Evolutionary conservation across 1,284 basidiomycete genomes (phyloP).

Genomic region (Microstroma glucosiphilum): DNA sequence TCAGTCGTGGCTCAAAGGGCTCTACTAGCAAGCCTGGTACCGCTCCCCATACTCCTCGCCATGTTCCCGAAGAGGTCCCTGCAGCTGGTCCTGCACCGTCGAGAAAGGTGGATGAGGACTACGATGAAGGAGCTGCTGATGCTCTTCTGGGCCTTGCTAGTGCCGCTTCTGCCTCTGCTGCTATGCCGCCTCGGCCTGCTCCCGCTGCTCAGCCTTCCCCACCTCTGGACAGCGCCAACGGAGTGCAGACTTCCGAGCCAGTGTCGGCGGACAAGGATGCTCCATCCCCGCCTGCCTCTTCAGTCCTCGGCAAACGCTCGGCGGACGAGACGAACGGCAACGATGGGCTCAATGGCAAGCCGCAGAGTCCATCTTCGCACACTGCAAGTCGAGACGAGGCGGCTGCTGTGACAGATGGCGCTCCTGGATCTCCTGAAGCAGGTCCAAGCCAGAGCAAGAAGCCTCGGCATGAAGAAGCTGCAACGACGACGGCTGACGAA

Average conservation of each 20-base stretch:
- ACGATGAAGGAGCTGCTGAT: conserved; percentile 47
- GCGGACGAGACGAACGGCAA: neutral
- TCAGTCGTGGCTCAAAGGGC: too few relatives aligned
- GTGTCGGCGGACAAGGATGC: neutral
- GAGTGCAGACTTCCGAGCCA: neutral
- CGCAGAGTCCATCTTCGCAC: too few relatives aligned
- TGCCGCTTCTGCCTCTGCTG: conserved; percentile 28
- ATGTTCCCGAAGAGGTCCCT: neutral
- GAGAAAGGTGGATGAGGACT: conserved; percentile 44
- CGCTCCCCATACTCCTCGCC: conserved; percentile 7
- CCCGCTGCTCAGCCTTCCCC: neutral
- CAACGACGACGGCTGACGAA: too few relatives aligned
- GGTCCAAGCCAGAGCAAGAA: too few relatives aligned
- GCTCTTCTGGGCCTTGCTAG: conserved; percentile 49
- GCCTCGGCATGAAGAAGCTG: too few relatives aligned
- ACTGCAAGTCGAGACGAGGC: too few relatives aligned
- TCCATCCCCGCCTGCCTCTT: conserved; percentile 1
- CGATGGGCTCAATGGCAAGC: too few relatives aligned
- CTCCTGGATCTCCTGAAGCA: too few relatives aligned
- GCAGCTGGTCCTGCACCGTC: conserved; percentile 10
- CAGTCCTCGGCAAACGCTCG: neutral
- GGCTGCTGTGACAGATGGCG: too few relatives aligned
- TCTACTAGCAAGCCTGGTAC: conserved; percentile 2
- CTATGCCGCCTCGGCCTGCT: conserved; percentile 6
- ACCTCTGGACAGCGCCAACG: neutral